Percentiles rank a stretch among this genome's conserved stretches.
Evolutionary conservation across 2,329 filamentous ascomycete genomes (phyloP).

Genomic region (Coccinonectria pachysandricola): DNA sequence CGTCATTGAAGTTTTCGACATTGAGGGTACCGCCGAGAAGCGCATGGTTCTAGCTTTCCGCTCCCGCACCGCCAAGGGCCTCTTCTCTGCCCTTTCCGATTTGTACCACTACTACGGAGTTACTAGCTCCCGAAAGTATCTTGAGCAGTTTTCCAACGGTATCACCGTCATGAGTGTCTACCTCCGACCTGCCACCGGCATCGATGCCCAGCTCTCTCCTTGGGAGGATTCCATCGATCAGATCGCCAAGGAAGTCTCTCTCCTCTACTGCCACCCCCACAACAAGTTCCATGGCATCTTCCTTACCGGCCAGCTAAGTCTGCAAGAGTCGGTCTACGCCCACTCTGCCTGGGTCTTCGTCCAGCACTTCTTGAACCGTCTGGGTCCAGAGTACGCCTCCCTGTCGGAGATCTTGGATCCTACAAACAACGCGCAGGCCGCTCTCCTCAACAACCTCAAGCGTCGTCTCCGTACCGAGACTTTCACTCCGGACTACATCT

Average conservation of each 20-base stretch:
- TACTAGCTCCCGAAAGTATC: slow-evolving; percentile 92
- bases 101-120: slow-evolving; percentile 98
- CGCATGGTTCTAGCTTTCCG: slow-evolving; percentile 90
- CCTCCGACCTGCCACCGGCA: slow-evolving; percentile 59
- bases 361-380: slow-evolving; percentile 92
- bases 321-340: slow-evolving; percentile 95
- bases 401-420: slow-evolving; percentile 70
- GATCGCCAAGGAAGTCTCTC: slow-evolving; percentile 96
- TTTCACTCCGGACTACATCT: slow-evolving; percentile 95
- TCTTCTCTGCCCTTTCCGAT: slow-evolving; percentile 92
- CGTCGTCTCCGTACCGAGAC: slow-evolving; percentile 90
- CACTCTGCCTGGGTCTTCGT: slow-evolving; percentile 98
- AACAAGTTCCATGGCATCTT: slow-evolving; percentile 93
- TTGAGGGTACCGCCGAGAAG: slow-evolving; percentile 85
- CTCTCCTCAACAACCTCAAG: slow-evolving; percentile 88
- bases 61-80: slow-evolving; percentile 77
- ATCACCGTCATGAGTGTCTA: slow-evolving; percentile 97
- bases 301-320: slow-evolving; percentile 70
- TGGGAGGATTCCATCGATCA: slow-evolving; percentile 95
- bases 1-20: slow-evolving; percentile 96
- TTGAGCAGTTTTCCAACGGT: slow-evolving; percentile 97
- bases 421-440: slow-evolving; percentile 74
- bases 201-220: slow-evolving; percentile 54
- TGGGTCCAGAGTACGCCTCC: slow-evolving; percentile 85
- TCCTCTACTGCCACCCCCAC: slow-evolving; percentile 94